Evolutionary conservation across 352 stramenopile genomes (phyloP).

Genomic region (Phytophthora brassicae): DNA sequence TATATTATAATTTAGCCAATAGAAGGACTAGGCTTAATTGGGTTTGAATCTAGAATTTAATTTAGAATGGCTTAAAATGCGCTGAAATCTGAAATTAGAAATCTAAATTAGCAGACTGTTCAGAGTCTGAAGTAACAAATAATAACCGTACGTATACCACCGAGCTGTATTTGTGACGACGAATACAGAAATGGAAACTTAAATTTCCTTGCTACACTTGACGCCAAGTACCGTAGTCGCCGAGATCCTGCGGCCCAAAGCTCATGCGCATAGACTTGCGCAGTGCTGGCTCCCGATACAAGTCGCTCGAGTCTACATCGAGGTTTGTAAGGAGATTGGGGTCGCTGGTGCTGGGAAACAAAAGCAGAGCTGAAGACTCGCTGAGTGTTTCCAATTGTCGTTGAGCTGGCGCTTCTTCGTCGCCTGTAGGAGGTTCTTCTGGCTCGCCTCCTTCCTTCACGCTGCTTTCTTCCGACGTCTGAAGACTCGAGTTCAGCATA

Average conservation of each 20-base stretch:
- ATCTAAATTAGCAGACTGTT: too few relatives aligned
- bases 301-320: conserved; percentile 59
- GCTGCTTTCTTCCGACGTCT: conserved; percentile 21
- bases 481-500: conserved; percentile 25
- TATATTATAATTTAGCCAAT: too few relatives aligned
- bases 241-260: conserved; percentile 44
- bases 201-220: conserved; percentile 37
- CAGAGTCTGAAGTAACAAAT: too few relatives aligned
- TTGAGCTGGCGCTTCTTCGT: conserved; percentile 29
- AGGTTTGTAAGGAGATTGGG: conserved; percentile 17
- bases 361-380: conserved; percentile 43
- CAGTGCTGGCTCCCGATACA: conserved; percentile 74
- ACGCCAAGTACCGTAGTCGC: conserved; percentile 48
- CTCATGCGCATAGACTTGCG: conserved; percentile 49
- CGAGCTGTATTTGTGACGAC: too few relatives aligned
- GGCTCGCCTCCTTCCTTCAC: conserved; percentile 10
- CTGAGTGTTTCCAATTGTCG: conserved; percentile 22
- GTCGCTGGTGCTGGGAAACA: conserved; percentile 42
- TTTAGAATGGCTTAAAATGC: too few relatives aligned
- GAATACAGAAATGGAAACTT: too few relatives aligned
- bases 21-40: too few relatives aligned
- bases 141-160: too few relatives aligned
- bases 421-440: conserved; percentile 27
- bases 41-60: too few relatives aligned
- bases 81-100: too few relatives aligned